phyloP scores from a whole-genome alignment of 306 rosid species.

The Casuarina cunninghamiana region DNA sequence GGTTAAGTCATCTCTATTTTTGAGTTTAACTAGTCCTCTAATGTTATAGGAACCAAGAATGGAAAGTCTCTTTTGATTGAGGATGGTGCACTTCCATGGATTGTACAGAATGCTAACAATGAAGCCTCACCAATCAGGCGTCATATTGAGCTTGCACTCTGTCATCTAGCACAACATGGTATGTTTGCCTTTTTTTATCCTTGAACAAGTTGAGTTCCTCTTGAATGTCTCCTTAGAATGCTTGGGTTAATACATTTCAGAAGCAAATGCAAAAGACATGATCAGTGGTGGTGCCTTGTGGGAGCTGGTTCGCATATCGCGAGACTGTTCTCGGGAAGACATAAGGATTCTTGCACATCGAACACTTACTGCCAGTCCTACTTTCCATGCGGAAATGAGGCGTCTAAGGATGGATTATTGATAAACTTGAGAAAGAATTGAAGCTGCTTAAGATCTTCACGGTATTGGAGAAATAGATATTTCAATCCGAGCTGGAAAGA shows the following conservation, averaged over 20 bases:
- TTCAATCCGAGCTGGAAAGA: constrained; percentile 17
- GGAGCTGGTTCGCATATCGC: constrained; percentile 91
- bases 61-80: constrained; percentile 89
- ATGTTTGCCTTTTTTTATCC: constrained; percentile 16
- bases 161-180: constrained; percentile 98
- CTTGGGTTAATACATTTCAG: constrained; percentile 47
- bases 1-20: background rate
- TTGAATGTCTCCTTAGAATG: constrained; percentile 22
- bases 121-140: constrained; percentile 90
- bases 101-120: constrained; percentile 89
- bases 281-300: constrained; percentile 84
- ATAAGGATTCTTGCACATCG: constrained; percentile 90
- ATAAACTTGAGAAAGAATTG: constrained; percentile 16
- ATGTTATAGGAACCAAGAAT: constrained; percentile 64
- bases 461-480: constrained; percentile 3
- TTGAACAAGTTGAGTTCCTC: constrained; percentile 18
- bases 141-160: constrained; percentile 93
- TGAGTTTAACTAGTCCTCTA: constrained; percentile 21
- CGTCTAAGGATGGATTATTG: constrained; percentile 60
- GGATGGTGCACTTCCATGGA: constrained; percentile 97
- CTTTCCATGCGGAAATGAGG: constrained; percentile 86
- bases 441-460: constrained; percentile 21
- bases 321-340: constrained; percentile 92
- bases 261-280: constrained; percentile 92
- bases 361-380: constrained; percentile 71